A percentile compares a stretch with the other conserved stretches of the same genome.
Evolutionary conservation across 371 early-diverging fungal species (phyloP).

Genomic region (Chytridium lagenaria): DNA sequence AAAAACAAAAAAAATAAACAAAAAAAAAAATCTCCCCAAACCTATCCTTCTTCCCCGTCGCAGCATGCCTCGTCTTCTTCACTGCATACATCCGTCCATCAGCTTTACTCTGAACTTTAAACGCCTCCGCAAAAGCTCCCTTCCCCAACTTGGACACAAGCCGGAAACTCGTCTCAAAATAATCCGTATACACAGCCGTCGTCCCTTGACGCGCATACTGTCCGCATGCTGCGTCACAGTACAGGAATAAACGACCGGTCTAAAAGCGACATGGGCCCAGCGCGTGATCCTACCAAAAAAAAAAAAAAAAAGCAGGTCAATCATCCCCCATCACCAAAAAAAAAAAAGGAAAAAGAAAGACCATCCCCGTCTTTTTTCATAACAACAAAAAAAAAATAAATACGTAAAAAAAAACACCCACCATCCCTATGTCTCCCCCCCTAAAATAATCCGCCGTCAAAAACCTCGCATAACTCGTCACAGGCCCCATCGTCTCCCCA

Average conservation of each 20-base stretch:
- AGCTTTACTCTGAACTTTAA: constrained; percentile 65
- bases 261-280: background rate
- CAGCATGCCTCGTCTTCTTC: constrained; percentile 74
- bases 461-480: background rate
- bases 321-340: background rate
- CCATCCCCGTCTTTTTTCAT: too few relatives aligned
- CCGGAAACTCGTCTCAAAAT: constrained; percentile 48
- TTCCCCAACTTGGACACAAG: constrained; percentile 62
- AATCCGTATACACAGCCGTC: constrained; percentile 24
- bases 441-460: background rate
- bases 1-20: too few relatives aligned
- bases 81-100: constrained; percentile 73
- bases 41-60: constrained; percentile 71
- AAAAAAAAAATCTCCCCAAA: too few relatives aligned
- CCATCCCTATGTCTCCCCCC: background rate
- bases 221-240: too few relatives aligned
- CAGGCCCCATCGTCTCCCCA: background rate
- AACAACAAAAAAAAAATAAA: too few relatives aligned
- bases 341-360: too few relatives aligned
- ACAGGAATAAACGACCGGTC: too few relatives aligned
- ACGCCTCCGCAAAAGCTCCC: constrained; percentile 84
- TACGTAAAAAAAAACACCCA: too few relatives aligned
- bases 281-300: too few relatives aligned
- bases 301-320: background rate
- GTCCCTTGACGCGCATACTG: background rate